phyloP scores from a whole-genome alignment of 805 yeast genomes.

The Kazachstania kunashirensis region DNA sequence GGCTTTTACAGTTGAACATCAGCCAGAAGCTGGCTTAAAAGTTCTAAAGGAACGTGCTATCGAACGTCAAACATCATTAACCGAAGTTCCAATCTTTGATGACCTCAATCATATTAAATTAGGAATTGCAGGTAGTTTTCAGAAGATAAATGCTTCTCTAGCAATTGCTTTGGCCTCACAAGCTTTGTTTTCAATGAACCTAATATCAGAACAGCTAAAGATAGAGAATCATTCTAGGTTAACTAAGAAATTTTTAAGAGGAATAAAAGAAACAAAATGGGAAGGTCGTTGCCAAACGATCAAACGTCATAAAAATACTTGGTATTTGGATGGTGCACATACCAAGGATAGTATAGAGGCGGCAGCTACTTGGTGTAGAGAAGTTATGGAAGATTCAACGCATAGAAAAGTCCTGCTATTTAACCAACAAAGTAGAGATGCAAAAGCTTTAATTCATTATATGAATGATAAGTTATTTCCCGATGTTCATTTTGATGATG shows the following conservation, averaged over 20 bases:
- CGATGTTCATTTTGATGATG: slow-evolving; percentile 54
- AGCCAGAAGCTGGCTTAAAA: slow-evolving; percentile 44
- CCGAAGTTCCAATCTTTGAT: slow-evolving; percentile 40
- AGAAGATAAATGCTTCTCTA: slow-evolving; percentile 73
- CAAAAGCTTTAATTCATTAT: slow-evolving; percentile 48
- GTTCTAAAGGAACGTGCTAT: slow-evolving; percentile 56
- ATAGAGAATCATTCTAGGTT: slow-evolving; percentile 18
- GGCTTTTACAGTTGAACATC: slow-evolving; percentile 58
- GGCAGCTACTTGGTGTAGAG: slow-evolving; percentile 72
- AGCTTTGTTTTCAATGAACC: slow-evolving; percentile 46
- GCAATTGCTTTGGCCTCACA: slow-evolving; percentile 63
- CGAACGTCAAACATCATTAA: slow-evolving; percentile 48
- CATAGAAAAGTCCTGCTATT: slow-evolving; percentile 53
- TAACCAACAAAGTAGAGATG: slow-evolving; percentile 92
- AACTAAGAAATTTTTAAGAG: slow-evolving; percentile 44
- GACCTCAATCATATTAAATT: slow-evolving; percentile 35
- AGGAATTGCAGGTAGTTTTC: slow-evolving; percentile 82
- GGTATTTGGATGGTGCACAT: slow-evolving; percentile 95
- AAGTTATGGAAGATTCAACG: slow-evolving; percentile 11
- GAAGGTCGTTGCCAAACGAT: slow-evolving; percentile 92
- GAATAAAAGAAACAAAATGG: slow-evolving; percentile 67
- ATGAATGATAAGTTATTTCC: slow-evolving; percentile 38
- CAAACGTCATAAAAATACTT: slow-evolving; percentile 38
- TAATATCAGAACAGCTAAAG: slow-evolving; percentile 21
- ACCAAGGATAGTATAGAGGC: slow-evolving; percentile 78